These are phyloP conservation scores for Uronychia setigera DNA, from an alignment of 73 alveolate species.

Conservation along the genomic window DNA sequence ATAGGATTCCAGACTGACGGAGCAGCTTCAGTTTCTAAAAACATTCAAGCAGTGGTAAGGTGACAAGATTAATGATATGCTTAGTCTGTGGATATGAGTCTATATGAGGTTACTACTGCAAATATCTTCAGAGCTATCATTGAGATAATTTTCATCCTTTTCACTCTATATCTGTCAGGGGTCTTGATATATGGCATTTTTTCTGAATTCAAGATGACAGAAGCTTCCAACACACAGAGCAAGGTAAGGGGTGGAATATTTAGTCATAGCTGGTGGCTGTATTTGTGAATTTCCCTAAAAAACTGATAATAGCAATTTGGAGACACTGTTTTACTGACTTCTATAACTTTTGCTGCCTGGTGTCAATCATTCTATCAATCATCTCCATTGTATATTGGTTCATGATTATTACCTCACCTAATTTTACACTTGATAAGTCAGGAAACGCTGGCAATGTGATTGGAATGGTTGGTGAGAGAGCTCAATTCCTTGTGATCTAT, in stretches of 20 bases:
- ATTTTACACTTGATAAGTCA: conserved; percentile 8
- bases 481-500: conserved; percentile 8
- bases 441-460: not conserved
- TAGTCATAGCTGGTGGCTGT: too few relatives aligned
- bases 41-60: not conserved
- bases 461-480: conserved; percentile 16
- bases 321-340: too few relatives aligned
- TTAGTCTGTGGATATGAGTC: conserved; percentile 1
- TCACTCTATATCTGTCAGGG: conserved; percentile 31
- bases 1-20: not conserved
- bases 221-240: too few relatives aligned
- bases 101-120: conserved; percentile 11
- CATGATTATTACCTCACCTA: conserved; percentile 1
- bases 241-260: too few relatives aligned
- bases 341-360: not conserved
- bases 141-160: conserved; percentile 19
- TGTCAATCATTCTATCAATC: not conserved
- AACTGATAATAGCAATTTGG: not conserved
- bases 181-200: too few relatives aligned
- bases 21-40: not conserved
- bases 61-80: not conserved
- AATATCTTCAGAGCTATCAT: conserved; percentile 9
- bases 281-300: too few relatives aligned
- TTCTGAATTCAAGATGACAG: too few relatives aligned
- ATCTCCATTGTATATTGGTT: conserved; percentile 22